A percentile compares a stretch with the other conserved stretches of the same genome.
These are phyloP conservation scores for Cryphonectria parasitica DNA, from an alignment of 2,329 filamentous ascomycete genomes.

Conservation along the genomic window DNA sequence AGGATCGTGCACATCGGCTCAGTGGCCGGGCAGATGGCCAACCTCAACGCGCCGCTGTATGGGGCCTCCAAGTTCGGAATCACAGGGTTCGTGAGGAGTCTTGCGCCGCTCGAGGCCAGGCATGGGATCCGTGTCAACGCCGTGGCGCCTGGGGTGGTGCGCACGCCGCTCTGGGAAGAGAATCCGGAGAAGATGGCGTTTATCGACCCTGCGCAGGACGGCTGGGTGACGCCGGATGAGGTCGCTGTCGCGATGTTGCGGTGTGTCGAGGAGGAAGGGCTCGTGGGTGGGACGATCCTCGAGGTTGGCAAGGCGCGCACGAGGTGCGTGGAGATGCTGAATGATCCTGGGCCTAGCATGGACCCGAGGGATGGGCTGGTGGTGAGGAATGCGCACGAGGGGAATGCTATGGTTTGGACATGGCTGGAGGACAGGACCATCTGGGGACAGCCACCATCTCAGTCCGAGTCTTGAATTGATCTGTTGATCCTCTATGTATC, in stretches of 20 bases:
- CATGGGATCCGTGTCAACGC: constrained; percentile 46
- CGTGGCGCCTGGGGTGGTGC: constrained; percentile 49
- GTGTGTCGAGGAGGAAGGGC: constrained; percentile 40
- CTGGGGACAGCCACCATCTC: constrained; percentile 31
- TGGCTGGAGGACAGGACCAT: constrained; percentile 35
- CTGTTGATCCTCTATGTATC: too few relatives aligned
- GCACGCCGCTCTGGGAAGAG: constrained; percentile 51
- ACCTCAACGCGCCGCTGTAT: constrained; percentile 44
- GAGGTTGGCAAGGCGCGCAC: constrained; percentile 43
- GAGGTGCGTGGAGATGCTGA: constrained; percentile 40
- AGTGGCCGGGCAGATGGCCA: constrained; percentile 42
- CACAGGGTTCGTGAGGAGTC: constrained; percentile 46
- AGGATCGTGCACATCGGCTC: constrained; percentile 44
- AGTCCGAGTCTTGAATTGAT: not conserved
- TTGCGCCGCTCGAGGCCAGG: constrained; percentile 41
- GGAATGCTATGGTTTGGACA: constrained; percentile 35
- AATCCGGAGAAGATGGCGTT: constrained; percentile 47
- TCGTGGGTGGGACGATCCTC: constrained; percentile 46
- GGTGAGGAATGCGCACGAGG: constrained; percentile 36
- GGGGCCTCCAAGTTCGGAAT: constrained; percentile 45
- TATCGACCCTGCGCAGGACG: constrained; percentile 41
- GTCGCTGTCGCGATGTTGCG: constrained; percentile 50
- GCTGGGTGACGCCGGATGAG: constrained; percentile 47
- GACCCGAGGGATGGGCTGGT: constrained; percentile 36
- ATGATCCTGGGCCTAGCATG: constrained; percentile 45